Evolutionary conservation across 371 early-diverging fungal species (phyloP).

Genomic region (Smittium culicis): DNA sequence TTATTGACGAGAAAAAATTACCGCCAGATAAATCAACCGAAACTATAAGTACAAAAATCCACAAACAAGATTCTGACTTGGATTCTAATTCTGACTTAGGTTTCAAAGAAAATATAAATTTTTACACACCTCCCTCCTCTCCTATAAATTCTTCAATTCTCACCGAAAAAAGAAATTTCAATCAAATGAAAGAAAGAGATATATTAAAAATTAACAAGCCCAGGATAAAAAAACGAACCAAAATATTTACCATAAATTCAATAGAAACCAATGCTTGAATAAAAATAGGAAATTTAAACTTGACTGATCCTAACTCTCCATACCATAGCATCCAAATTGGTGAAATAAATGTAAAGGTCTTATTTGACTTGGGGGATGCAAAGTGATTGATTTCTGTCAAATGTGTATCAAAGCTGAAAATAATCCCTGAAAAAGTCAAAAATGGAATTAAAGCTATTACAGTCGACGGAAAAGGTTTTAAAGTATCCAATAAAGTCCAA

Average conservation of each 20-base stretch:
- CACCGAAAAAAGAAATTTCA: background rate
- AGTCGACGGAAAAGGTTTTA: background rate
- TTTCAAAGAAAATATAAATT: too few relatives aligned
- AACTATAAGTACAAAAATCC: too few relatives aligned
- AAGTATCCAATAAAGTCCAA: background rate
- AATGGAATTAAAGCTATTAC: background rate
- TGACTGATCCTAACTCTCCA: background rate
- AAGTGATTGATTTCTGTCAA: background rate
- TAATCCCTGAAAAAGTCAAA: background rate
- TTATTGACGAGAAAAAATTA: too few relatives aligned
- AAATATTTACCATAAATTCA: background rate
- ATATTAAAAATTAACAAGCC: background rate
- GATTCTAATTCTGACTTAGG: too few relatives aligned
- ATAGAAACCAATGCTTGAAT: background rate
- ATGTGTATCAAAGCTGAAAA: background rate
- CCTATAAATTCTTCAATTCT: too few relatives aligned
- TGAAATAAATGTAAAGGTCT: background rate
- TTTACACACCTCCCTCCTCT: too few relatives aligned
- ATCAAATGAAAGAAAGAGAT: background rate
- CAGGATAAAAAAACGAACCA: background rate
- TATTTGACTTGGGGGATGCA: background rate
- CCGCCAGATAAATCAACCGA: too few relatives aligned
- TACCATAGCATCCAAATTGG: background rate
- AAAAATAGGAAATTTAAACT: background rate
- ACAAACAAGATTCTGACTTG: too few relatives aligned